Percentiles rank a stretch among this genome's conserved stretches.
phyloP scores from a whole-genome alignment of 2,329 filamentous ascomycete genomes.

The Chrysoporthe austroafricana region DNA sequence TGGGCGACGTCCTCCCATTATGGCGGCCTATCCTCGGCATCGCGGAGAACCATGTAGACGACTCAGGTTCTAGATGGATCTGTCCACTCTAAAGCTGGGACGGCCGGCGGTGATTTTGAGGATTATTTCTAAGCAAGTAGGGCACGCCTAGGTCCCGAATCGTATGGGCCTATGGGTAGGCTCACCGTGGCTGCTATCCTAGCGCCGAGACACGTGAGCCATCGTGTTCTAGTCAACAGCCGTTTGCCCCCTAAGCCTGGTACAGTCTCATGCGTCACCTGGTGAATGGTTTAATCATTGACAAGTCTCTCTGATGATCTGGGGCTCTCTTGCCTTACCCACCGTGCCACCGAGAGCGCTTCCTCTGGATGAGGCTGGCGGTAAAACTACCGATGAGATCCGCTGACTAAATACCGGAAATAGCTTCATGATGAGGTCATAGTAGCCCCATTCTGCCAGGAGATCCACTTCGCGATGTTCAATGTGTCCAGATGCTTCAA shows the following conservation, averaged over 20 bases:
- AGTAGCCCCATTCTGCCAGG: neutral
- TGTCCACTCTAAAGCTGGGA: neutral
- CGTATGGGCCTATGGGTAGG: no score
- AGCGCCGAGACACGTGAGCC: no score
- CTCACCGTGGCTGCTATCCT: neutral
- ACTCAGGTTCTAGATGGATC: neutral
- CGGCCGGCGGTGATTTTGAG: conserved; percentile 12
- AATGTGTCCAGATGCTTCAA: neutral
- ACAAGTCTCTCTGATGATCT: neutral
- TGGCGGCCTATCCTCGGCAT: conserved; percentile 14
- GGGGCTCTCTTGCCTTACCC: neutral
- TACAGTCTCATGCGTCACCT: conserved; percentile 21
- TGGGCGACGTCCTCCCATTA: conserved; percentile 3
- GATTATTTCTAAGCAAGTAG: conserved; percentile 17
- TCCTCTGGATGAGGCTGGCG: neutral
- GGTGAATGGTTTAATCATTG: conserved; percentile 9
- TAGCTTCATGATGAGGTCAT: neutral
- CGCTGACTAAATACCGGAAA: neutral
- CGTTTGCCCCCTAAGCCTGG: neutral
- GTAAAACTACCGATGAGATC: neutral
- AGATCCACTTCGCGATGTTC: neutral
- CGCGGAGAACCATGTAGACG: neutral
- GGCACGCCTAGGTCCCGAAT: no score
- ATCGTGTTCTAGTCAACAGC: no score
- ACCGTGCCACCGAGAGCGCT: neutral